These are phyloP conservation scores for Torulaspora microellipsoides DNA, from an alignment of 805 yeast genomes.

Conservation along the genomic window DNA sequence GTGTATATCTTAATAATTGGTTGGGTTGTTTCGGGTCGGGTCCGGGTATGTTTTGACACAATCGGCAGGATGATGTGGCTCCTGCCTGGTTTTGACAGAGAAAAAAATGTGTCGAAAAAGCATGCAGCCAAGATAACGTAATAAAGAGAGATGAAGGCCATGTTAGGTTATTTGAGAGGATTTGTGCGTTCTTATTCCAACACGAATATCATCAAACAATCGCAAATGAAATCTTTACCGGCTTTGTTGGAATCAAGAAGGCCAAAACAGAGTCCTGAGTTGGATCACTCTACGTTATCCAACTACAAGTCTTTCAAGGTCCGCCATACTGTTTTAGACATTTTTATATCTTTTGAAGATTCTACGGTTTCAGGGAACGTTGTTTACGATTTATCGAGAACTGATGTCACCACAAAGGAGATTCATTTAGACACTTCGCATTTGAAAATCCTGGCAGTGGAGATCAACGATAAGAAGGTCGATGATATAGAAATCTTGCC, in stretches of 20 bases:
- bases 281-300: constrained; percentile 76
- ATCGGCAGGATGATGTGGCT: no score
- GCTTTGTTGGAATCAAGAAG: constrained; percentile 28
- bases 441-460: constrained; percentile 44
- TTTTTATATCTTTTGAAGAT: constrained; percentile 52
- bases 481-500: constrained; percentile 27
- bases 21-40: no score
- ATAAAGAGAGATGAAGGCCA: not conserved
- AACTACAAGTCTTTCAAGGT: constrained; percentile 56
- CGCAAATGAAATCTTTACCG: constrained; percentile 21
- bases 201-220: not conserved
- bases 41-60: no score
- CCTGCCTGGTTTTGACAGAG: no score
- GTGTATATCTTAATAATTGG: not conserved
- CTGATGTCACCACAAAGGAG: constrained; percentile 27
- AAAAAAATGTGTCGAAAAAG: no score
- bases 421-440: constrained; percentile 68
- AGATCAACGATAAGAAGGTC: constrained; percentile 38
- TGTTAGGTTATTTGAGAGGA: not conserved
- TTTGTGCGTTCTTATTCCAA: not conserved
- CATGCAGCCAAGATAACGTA: no score
- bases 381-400: constrained; percentile 37
- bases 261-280: constrained; percentile 42
- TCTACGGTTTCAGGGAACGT: constrained; percentile 55
- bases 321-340: constrained; percentile 46